phyloP scores from a whole-genome alignment of 208 protist genomes.

The Wallacemonas collosoma region DNA sequence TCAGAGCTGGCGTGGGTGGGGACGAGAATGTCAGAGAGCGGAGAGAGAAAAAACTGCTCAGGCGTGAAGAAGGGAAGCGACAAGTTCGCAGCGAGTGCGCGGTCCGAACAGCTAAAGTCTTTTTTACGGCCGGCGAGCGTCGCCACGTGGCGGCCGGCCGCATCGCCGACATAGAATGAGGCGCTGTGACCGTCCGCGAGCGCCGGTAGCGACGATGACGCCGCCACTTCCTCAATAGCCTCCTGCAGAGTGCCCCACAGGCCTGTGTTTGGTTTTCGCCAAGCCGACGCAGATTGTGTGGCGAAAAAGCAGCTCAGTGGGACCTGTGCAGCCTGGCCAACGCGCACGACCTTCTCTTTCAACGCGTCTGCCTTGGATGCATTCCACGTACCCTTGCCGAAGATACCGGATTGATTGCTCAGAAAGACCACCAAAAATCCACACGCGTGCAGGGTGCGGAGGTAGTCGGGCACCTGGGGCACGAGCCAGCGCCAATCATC shows the following conservation, averaged over 20 bases:
- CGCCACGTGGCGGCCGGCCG: constrained; percentile 71
- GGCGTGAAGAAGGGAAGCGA: constrained; percentile 90
- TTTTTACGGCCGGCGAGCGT: constrained; percentile 79
- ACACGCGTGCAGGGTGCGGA: constrained; percentile 51
- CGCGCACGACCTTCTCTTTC: constrained; percentile 45
- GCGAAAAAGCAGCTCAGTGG: constrained; percentile 82
- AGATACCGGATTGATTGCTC: constrained; percentile 93
- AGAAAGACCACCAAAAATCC: constrained; percentile 90
- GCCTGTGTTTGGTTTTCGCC: constrained; percentile 85
- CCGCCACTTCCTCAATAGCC: constrained; percentile 27
- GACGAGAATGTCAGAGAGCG: constrained; percentile 19
- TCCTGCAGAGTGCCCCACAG: constrained; percentile 87
- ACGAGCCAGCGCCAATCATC: constrained; percentile 71
- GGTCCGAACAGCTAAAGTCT: constrained; percentile 92
- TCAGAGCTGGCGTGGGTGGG: neutral
- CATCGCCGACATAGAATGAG: constrained; percentile 94
- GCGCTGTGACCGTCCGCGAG: constrained; percentile 27
- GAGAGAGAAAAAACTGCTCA: constrained; percentile 78
- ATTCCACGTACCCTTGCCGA: constrained; percentile 49
- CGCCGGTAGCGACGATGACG: neutral
- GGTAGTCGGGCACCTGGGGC: constrained; percentile 34
- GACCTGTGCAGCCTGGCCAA: constrained; percentile 44
- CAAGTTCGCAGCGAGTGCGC: constrained; percentile 89
- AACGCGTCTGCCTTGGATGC: constrained; percentile 55
- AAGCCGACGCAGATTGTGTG: constrained; percentile 59